phyloP scores from a whole-genome alignment of 2,329 filamentous ascomycete genomes.

The Microdochium trichocladiopsis region DNA sequence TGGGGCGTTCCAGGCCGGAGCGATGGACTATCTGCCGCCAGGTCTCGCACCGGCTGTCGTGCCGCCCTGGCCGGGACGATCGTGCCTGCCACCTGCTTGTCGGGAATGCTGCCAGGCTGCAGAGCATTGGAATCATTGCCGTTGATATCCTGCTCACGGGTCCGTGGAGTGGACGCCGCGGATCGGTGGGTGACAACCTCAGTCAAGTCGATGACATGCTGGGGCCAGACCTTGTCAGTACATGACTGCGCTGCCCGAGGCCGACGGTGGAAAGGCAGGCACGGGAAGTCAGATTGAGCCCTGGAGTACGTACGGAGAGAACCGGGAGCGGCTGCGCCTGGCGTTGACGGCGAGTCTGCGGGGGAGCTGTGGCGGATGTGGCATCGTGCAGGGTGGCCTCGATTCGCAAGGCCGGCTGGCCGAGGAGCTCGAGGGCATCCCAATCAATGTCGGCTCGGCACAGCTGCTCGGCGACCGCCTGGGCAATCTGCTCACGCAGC shows the following conservation, averaged over 20 bases:
- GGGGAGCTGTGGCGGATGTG: background rate
- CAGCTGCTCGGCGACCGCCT: background rate
- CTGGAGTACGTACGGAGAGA: background rate
- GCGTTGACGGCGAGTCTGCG: background rate
- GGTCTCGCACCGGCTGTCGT: background rate
- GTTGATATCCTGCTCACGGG: background rate
- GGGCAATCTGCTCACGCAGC: background rate
- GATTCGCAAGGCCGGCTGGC: background rate
- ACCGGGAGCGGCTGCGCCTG: background rate
- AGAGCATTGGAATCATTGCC: background rate
- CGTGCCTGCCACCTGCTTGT: background rate
- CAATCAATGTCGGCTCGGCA: background rate
- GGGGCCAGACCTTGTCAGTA: background rate
- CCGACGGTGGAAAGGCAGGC: too few species aligned
- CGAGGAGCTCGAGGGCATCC: background rate
- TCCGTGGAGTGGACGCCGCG: background rate
- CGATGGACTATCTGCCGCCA: background rate
- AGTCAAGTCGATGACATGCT: background rate
- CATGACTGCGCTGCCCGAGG: too few species aligned
- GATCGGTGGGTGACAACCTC: background rate
- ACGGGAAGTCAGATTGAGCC: background rate
- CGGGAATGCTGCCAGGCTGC: background rate
- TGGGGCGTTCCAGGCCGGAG: background rate
- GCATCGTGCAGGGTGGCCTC: slow-evolving; percentile 1
- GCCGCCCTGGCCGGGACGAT: background rate